Percentiles rank a stretch among this genome's conserved stretches.
Conservation (phyloP, 306 rosid genomes). For the Acacia acuminata region DNA sequence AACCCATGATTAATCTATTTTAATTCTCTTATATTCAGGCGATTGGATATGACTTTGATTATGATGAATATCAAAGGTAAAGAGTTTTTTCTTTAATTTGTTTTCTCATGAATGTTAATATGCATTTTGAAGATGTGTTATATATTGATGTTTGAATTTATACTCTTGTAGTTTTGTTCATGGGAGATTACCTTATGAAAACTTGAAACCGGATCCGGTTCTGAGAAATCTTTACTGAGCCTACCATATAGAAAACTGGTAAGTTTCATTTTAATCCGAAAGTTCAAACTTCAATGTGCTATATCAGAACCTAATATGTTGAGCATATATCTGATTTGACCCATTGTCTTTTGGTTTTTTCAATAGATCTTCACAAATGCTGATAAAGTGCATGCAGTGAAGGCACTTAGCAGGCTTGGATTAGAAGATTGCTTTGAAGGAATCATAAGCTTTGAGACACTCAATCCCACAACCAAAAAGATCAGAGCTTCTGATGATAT, state of each 20-base stretch:
- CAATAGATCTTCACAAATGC: constrained; percentile 91
- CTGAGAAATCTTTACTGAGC: constrained; percentile 69
- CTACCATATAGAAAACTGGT: constrained; percentile 85
- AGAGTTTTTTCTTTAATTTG: neutral
- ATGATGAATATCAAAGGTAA: constrained; percentile 92
- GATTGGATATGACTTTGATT: constrained; percentile 95
- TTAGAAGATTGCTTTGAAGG: constrained; percentile 92
- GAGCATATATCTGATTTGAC: constrained; percentile 31
- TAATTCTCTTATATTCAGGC: constrained; percentile 58
- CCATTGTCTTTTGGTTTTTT: neutral
- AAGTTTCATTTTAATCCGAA: constrained; percentile 29
- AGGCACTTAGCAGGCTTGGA: constrained; percentile 80
- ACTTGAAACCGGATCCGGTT: constrained; percentile 81
- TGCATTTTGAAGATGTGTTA: constrained; percentile 22
- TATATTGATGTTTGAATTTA: neutral
- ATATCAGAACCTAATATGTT: neutral
- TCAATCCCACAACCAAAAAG: constrained; percentile 66
- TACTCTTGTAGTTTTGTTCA: constrained; percentile 67
- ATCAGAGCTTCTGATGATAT: constrained; percentile 68
- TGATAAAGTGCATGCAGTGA: constrained; percentile 74
- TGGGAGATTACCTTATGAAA: constrained; percentile 95
- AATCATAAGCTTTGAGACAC: constrained; percentile 92
- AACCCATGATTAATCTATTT: constrained; percentile 5
- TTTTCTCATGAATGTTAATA: neutral
- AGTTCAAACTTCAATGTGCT: neutral